These are phyloP conservation scores for Wickerhamiella kurtzmanii DNA, from an alignment of 805 yeast genomes.

Conservation along the genomic window DNA sequence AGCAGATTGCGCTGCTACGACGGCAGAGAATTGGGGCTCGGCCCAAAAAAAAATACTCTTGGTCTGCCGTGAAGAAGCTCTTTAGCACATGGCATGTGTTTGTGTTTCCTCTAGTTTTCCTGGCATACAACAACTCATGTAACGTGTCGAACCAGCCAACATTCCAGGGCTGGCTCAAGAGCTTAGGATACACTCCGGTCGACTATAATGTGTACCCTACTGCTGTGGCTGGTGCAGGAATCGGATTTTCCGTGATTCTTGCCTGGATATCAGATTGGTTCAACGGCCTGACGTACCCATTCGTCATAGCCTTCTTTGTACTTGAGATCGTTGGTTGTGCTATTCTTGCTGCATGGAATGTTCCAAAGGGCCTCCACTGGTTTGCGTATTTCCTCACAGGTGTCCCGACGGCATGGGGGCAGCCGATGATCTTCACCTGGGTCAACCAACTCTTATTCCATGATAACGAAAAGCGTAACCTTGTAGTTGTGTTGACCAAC, in stretches of 20 bases:
- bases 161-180: constrained; percentile 34
- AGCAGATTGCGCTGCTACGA: constrained; percentile 31
- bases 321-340: constrained; percentile 30
- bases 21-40: constrained; percentile 20
- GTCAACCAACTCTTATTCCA: constrained; percentile 34
- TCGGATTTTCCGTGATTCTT: constrained; percentile 26
- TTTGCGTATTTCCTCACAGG: constrained; percentile 36
- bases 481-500: constrained; percentile 31
- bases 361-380: constrained; percentile 39
- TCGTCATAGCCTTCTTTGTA: constrained; percentile 29
- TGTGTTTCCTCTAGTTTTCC: constrained; percentile 32
- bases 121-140: constrained; percentile 29
- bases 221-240: constrained; percentile 28
- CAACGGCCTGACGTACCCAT: constrained; percentile 29
- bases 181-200: constrained; percentile 24
- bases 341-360: constrained; percentile 35
- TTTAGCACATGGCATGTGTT: constrained; percentile 35
- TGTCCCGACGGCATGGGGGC: constrained; percentile 39
- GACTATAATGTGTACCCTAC: constrained; percentile 34
- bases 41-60: constrained; percentile 22
- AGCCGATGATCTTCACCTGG: constrained; percentile 46
- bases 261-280: constrained; percentile 30
- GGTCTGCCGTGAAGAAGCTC: constrained; percentile 27
- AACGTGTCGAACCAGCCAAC: constrained; percentile 32
- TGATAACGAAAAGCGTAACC: constrained; percentile 29